These are phyloP conservation scores for Saturnispora sanitii DNA, from an alignment of 805 yeast genomes.

Conservation along the genomic window DNA sequence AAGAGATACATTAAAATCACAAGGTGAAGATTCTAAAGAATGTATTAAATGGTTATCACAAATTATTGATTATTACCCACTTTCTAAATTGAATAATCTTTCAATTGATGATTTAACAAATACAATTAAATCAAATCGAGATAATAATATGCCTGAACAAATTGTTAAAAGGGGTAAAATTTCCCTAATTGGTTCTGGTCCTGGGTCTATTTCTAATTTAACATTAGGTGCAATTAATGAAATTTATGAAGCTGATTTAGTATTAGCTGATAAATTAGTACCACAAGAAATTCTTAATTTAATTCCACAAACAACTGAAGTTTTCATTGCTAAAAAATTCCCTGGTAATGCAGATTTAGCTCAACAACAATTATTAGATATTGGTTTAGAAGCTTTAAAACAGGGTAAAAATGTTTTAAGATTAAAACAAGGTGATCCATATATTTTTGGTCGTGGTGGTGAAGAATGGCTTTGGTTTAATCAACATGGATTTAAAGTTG, in stretches of 20 bases:
- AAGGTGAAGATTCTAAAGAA: slow-evolving; percentile 43
- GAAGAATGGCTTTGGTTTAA: slow-evolving; percentile 73
- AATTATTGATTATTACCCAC: slow-evolving; percentile 83
- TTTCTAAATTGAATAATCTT: slow-evolving; percentile 49
- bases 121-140: slow-evolving; percentile 17
- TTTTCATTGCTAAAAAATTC: slow-evolving; percentile 84
- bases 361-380: slow-evolving; percentile 68
- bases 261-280: slow-evolving; percentile 85
- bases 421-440: slow-evolving; percentile 94
- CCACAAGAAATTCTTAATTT: slow-evolving; percentile 79
- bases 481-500: slow-evolving; percentile 57
- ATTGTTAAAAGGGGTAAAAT: slow-evolving; percentile 40
- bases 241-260: slow-evolving; percentile 71
- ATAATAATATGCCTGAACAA: slow-evolving; percentile 6
- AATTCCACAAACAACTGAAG: slow-evolving; percentile 65
- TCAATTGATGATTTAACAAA: slow-evolving; percentile 45
- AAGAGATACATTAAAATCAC: slow-evolving; percentile 28
- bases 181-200: slow-evolving; percentile 89
- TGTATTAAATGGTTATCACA: slow-evolving; percentile 75
- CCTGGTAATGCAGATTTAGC: slow-evolving; percentile 97
- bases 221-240: slow-evolving; percentile 80
- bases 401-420: slow-evolving; percentile 75
- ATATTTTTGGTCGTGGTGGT: slow-evolving; percentile 93
- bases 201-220: slow-evolving; percentile 74
- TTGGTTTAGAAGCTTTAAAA: slow-evolving; percentile 56